Percentiles rank a stretch among this genome's conserved stretches.
These are phyloP conservation scores for Ogataea zsoltii DNA, from an alignment of 805 yeast species.

Conservation along the genomic window DNA sequence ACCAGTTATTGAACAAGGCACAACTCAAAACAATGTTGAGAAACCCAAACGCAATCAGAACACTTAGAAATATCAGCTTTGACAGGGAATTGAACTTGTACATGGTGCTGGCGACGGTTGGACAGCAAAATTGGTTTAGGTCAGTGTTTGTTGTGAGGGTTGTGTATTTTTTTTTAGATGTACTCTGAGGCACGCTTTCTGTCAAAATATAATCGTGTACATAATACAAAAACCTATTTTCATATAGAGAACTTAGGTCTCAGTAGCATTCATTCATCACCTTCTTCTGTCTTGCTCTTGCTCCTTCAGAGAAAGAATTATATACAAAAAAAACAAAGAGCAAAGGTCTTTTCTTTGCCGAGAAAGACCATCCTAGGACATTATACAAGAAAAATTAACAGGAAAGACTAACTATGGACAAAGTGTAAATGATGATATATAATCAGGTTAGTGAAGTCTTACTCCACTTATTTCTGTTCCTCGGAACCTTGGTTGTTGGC, in stretches of 20 bases:
- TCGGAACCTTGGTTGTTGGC: constrained; percentile 17
- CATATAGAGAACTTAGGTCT: too few species aligned
- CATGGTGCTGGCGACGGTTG: constrained; percentile 36
- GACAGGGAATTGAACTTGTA: constrained; percentile 56
- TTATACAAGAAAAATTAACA: constrained; percentile 7
- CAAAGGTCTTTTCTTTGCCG: not conserved
- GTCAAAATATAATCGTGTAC: constrained; percentile 9
- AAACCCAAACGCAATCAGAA: constrained; percentile 85
- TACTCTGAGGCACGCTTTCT: not conserved
- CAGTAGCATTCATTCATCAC: too few species aligned
- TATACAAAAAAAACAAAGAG: constrained; percentile 8
- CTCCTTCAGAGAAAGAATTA: constrained; percentile 1
- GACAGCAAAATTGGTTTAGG: not conserved
- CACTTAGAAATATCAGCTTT: constrained; percentile 70
- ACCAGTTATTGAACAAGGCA: constrained; percentile 85
- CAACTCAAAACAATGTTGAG: constrained; percentile 84
- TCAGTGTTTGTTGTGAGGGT: too few species aligned
- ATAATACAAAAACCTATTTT: too few species aligned
- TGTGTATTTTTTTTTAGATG: too few species aligned
- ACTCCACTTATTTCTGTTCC: constrained; percentile 19
- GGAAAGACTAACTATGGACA: constrained; percentile 14
- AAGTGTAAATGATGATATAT: constrained; percentile 8
- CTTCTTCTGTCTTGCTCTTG: not conserved
- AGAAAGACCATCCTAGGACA: constrained; percentile 2
- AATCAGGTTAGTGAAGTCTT: too few species aligned